Percentiles rank a stretch among this genome's conserved stretches.
phyloP scores from a whole-genome alignment of 495 filamentous ascomycete species.

The Hypoxylon trugodes region DNA sequence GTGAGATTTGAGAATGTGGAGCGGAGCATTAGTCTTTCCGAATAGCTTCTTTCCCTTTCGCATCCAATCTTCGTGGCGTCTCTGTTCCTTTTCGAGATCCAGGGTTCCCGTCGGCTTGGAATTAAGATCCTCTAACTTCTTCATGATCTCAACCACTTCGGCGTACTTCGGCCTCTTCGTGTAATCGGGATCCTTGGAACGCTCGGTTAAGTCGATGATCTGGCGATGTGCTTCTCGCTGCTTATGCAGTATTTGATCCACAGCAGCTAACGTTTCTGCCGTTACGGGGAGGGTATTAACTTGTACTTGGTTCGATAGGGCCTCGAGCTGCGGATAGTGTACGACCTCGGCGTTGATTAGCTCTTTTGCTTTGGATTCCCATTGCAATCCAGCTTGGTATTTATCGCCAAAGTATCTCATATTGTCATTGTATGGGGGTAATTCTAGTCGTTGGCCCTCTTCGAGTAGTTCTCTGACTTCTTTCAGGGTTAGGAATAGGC shows the following conservation, averaged over 20 bases:
- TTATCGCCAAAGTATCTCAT: conserved; percentile 79
- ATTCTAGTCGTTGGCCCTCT: conserved; percentile 75
- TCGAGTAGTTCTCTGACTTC: conserved; percentile 82
- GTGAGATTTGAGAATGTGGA: conserved; percentile 92
- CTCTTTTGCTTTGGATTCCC: conserved; percentile 95
- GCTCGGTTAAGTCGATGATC: conserved; percentile 80
- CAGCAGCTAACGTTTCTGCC: conserved; percentile 76
- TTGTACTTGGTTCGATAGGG: conserved; percentile 77
- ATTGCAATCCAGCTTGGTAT: conserved; percentile 76
- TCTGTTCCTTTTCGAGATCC: conserved; percentile 94
- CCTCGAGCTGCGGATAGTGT: conserved; percentile 94
- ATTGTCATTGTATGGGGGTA: conserved; percentile 80
- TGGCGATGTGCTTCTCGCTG: conserved; percentile 93
- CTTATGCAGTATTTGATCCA: conserved; percentile 94
- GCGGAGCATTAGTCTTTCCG: conserved; percentile 95
- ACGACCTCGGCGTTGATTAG: conserved; percentile 87
- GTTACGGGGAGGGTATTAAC: conserved; percentile 82
- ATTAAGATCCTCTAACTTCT: conserved; percentile 84
- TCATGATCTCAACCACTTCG: conserved; percentile 89
- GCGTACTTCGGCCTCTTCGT: conserved; percentile 86
- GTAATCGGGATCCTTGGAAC: conserved; percentile 76
- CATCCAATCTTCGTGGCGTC: conserved; percentile 99
- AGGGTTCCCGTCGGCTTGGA: conserved; percentile 90
- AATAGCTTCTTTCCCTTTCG: conserved; percentile 97
- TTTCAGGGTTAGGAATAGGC: conserved; percentile 70